Base-by-base conservation (phyloP, 331 rosid species). In the Pyracantha coccinea region DNA sequence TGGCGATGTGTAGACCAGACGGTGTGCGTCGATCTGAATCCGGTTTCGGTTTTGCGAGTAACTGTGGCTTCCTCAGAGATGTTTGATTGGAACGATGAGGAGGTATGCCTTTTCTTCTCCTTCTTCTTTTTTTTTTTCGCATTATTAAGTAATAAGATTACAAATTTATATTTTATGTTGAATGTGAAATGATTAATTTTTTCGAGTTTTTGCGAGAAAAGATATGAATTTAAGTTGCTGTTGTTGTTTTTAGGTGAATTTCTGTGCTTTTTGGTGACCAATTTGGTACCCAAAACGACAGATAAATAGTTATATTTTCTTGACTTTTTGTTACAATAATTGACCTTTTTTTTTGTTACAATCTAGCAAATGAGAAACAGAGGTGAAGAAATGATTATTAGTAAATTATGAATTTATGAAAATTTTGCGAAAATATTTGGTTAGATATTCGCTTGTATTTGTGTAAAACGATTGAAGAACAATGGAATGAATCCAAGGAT, bases 51-150 rank as follows among this genome's bases (percentile, higher is more conserved):
- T 70, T 83, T 55, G 88, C 73, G 76, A 60, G 82, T 82, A 75
- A 1, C 73, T 35, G 73, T 77, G 70, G 32, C 25, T 45, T 71
- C 74, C 64, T 81, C 79, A 77, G 87, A 84, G 54, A 95, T 95
- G 99, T 95, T 95, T 95, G 98, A 95, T 84, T 95, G 99, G 99
- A 89, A 88, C 98, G 98, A 92, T 85, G 91, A 88, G 71, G 99
- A 92, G 91, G 99, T 92, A 66, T 53, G 72, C 73, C 8, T 11
- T 69, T 38, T 64, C 4, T 11, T 38, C 33, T 11, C 44, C 41
- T 54, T 44, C n/a, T 7, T 20, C 1, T 58, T 28, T 17, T 52
- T 25, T 31, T 13, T 11, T 12, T 31, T 77, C 19, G 58, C 15
- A 23, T 58, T 19, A 7, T 28, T n/a, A 2, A 68, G 33, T 11